These are phyloP conservation scores for Olyra latifolia DNA, from an alignment of 176 grass and related monocot species.

Conservation along the genomic window DNA sequence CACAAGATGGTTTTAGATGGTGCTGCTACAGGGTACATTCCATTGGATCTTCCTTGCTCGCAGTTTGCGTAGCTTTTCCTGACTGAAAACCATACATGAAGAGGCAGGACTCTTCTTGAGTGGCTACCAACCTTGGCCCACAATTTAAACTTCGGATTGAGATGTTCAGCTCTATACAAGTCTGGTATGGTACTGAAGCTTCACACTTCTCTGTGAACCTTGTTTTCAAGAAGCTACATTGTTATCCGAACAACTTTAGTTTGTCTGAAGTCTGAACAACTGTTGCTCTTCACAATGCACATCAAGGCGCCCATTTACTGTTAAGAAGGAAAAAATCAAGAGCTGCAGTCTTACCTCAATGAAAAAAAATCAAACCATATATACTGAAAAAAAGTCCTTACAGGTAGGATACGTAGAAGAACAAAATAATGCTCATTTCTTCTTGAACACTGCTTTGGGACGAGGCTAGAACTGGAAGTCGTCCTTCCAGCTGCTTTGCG, in stretches of 20 bases:
- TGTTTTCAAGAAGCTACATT: too few relatives aligned
- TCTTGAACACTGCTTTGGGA: neutral
- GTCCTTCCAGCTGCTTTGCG: neutral
- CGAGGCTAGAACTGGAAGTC: neutral
- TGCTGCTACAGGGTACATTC: conserved; percentile 44
- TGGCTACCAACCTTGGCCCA: neutral
- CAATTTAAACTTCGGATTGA: neutral
- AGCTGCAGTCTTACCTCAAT: neutral
- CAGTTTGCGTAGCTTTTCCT: conserved; percentile 12
- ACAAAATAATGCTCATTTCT: neutral
- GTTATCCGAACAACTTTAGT: neutral
- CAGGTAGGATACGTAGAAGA: neutral
- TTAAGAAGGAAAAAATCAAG: neutral
- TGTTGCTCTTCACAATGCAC: neutral
- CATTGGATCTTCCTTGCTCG: conserved; percentile 38
- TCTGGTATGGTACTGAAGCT: neutral
- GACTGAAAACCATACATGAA: neutral
- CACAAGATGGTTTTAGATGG: conserved; percentile 23
- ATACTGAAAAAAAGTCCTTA: neutral
- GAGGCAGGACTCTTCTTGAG: neutral
- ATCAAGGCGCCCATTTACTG: neutral
- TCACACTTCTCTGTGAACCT: neutral
- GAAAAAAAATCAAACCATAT: neutral
- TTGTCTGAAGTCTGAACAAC: neutral
- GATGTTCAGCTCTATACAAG: neutral